Evolutionary conservation across 108 stramenopile species (phyloP).

Genomic region (Stephanodiscus triporus): DNA sequence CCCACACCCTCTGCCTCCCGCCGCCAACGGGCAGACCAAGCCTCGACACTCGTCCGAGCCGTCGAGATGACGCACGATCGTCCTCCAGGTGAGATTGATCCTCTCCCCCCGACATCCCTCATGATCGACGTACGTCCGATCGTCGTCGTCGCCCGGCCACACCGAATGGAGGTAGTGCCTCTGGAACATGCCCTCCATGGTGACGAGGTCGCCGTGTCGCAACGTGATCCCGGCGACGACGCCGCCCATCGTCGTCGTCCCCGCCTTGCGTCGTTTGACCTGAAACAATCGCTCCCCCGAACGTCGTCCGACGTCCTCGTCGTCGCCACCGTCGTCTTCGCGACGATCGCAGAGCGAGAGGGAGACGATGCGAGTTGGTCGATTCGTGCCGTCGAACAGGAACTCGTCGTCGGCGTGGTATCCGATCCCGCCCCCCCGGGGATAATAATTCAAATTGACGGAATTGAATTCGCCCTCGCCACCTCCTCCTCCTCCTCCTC

Average conservation of each 20-base stretch:
- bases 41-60: conserved; percentile 48
- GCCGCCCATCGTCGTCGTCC: neutral
- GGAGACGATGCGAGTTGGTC: conserved; percentile 37
- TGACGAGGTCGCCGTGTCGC: conserved; percentile 45
- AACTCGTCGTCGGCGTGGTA: conserved; percentile 55
- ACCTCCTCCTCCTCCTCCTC: too few species aligned
- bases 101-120: conserved; percentile 38
- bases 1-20: neutral
- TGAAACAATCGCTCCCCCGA: conserved; percentile 37
- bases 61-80: conserved; percentile 46
- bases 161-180: conserved; percentile 47
- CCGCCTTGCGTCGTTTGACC: conserved; percentile 21
- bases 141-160: conserved; percentile 42
- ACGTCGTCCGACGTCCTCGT: neutral
- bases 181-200: conserved; percentile 54
- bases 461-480: conserved; percentile 35
- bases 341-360: conserved; percentile 29
- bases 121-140: conserved; percentile 17
- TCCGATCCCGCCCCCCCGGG: conserved; percentile 46
- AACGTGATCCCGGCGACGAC: conserved; percentile 19
- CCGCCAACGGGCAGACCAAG: conserved; percentile 28
- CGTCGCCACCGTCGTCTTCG: neutral
- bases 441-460: conserved; percentile 51
- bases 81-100: conserved; percentile 53
- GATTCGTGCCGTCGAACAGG: conserved; percentile 42